Conservation (phyloP, 352 stramenopile genomes). For the Phytopythium cucurbitacearum region DNA sequence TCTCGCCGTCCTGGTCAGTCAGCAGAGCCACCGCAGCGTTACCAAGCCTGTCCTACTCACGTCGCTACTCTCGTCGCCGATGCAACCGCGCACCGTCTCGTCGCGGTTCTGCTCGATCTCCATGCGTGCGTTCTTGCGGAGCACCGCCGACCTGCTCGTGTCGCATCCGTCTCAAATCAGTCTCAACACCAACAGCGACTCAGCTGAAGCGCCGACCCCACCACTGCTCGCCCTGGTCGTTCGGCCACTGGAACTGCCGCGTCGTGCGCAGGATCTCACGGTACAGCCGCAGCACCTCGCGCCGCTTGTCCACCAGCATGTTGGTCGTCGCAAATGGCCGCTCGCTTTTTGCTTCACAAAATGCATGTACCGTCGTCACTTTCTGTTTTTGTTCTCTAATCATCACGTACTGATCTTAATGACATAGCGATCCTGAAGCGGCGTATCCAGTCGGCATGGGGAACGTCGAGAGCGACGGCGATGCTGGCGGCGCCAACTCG, state of each 20-base stretch:
- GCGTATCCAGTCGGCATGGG: conserved; percentile 28
- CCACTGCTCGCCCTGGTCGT: conserved; percentile 71
- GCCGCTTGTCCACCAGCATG: conserved; percentile 52
- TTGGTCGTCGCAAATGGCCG: not conserved
- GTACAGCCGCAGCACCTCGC: conserved; percentile 79
- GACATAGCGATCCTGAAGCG: conserved; percentile 3
- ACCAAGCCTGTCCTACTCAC: not conserved
- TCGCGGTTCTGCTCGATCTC: conserved; percentile 80
- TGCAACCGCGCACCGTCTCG: conserved; percentile 40
- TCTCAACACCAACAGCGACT: not conserved
- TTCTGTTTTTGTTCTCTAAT: not conserved
- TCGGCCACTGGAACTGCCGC: conserved; percentile 68
- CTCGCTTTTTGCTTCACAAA: no score
- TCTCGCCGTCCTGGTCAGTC: conserved; percentile 50
- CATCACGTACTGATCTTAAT: not conserved
- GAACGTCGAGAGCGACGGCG: conserved; percentile 39
- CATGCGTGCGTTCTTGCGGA: conserved; percentile 69
- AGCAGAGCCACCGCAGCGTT: not conserved
- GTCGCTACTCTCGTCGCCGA: conserved; percentile 1
- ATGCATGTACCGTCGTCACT: not conserved
- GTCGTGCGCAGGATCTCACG: conserved; percentile 73
- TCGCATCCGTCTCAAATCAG: not conserved
- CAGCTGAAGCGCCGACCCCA: conserved; percentile 11
- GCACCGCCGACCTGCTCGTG: conserved; percentile 34
- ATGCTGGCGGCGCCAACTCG: not conserved